Conservation (phyloP, 331 rosid genomes). For the Phaseolus coccineus region DNA sequence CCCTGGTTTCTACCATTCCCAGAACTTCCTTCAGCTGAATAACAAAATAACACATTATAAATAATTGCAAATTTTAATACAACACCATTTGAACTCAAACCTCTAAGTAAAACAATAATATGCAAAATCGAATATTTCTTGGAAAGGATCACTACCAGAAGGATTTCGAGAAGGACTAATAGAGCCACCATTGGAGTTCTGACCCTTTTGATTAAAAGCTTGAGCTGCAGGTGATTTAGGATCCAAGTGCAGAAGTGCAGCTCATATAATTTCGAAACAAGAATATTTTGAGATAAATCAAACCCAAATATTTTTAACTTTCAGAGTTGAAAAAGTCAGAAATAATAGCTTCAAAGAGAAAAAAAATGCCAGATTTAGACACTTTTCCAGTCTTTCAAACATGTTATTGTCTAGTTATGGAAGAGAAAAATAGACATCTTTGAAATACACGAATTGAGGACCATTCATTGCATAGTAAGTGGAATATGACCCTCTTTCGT, state of each 20-base stretch:
- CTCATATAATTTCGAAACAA: not conserved
- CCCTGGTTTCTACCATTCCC: slow-evolving; percentile 14
- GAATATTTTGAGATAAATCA: not conserved
- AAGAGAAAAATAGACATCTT: not conserved
- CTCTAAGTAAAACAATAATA: not conserved
- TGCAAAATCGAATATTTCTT: not conserved
- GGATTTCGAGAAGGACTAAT: slow-evolving; percentile 20
- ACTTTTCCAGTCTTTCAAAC: not conserved
- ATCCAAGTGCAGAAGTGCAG: slow-evolving; percentile 50
- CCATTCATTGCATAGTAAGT: not conserved
- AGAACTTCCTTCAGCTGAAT: slow-evolving; percentile 36
- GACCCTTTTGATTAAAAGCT: slow-evolving; percentile 64
- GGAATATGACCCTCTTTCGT: not conserved
- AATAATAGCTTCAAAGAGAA: not conserved
- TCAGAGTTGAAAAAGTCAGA: not conserved
- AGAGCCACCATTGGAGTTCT: slow-evolving; percentile 36
- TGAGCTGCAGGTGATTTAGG: slow-evolving; percentile 58
- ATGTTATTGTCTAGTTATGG: not conserved
- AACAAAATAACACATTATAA: not conserved
- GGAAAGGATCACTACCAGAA: slow-evolving; percentile 24
- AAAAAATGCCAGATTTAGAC: not conserved
- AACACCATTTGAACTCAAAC: not conserved
- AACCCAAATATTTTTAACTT: not conserved
- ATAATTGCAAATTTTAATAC: not conserved
- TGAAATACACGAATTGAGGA: not conserved